Evolutionary conservation across 768 basidiomycete genomes (phyloP).

Genomic region (button mushroom (Agaricus bisporus)): DNA sequence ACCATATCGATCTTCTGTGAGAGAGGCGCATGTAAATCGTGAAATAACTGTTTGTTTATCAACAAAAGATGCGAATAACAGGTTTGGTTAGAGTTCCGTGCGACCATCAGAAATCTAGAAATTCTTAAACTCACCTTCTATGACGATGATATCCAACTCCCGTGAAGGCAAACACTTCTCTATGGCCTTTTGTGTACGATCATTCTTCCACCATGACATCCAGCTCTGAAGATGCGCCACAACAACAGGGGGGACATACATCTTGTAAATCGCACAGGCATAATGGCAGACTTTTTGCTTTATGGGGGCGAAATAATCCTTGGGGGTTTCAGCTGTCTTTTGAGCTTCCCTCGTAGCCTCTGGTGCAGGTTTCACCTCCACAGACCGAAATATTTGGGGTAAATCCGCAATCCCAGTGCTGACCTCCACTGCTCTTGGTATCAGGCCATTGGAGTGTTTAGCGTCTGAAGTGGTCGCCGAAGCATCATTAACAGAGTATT

Average conservation of each 20-base stretch:
- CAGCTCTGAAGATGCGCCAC: constrained; percentile 19
- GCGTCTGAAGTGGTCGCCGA: constrained; percentile 32
- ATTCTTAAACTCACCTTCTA: constrained; percentile 45
- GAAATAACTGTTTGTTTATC: constrained; percentile 46
- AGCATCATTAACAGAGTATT: constrained; percentile 39
- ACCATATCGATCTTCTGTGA: constrained; percentile 77
- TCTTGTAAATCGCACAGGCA: constrained; percentile 8
- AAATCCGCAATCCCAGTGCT: constrained; percentile 36
- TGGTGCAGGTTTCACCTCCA: constrained; percentile 17
- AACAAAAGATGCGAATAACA: too few relatives aligned
- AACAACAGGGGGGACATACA: constrained; percentile 25
- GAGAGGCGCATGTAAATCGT: constrained; percentile 61
- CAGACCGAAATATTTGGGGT: constrained; percentile 28
- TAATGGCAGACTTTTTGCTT: constrained; percentile 1
- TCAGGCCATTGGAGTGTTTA: constrained; percentile 54
- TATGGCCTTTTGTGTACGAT: constrained; percentile 44
- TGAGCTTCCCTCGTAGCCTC: constrained; percentile 14
- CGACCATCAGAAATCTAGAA: neutral
- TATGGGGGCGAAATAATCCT: constrained; percentile 11
- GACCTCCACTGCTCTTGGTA: constrained; percentile 44
- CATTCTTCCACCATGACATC: constrained; percentile 51
- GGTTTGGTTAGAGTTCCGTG: neutral
- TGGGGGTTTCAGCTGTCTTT: constrained; percentile 17
- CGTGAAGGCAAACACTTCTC: constrained; percentile 53
- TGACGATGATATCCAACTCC: constrained; percentile 54